Evolutionary conservation across 78 protist genomes (phyloP).

Genomic region (Dictyostelium capitatum): DNA sequence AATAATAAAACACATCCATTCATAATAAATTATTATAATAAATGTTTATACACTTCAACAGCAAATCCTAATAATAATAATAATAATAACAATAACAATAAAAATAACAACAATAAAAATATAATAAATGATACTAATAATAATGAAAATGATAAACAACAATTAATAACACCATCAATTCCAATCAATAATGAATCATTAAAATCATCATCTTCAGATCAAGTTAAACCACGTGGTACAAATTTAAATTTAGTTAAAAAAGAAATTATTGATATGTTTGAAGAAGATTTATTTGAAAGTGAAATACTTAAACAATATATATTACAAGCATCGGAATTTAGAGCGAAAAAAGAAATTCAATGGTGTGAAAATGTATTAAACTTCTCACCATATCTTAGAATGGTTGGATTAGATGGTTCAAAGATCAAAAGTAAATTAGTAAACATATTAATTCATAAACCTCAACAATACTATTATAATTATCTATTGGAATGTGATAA

Average conservation of each 20-base stretch:
- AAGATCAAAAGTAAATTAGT: background rate
- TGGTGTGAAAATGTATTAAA: background rate
- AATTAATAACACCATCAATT: too few species aligned
- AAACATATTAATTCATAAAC: background rate
- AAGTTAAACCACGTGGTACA: too few species aligned
- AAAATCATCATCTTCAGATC: too few species aligned
- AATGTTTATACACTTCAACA: background rate
- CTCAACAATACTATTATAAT: background rate
- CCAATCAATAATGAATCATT: too few species aligned
- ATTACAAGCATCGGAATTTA: background rate
- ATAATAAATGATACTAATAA: background rate
- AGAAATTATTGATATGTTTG: background rate
- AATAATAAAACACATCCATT: background rate
- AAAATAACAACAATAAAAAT: background rate
- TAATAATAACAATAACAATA: background rate
- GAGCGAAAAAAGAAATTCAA: background rate
- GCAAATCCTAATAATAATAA: background rate
- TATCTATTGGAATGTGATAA: background rate
- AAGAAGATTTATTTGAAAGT: constrained; percentile 2
- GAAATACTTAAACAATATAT: background rate
- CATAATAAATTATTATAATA: background rate
- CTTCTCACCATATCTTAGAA: background rate
- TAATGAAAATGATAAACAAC: background rate
- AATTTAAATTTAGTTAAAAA: background rate
- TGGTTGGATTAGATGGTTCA: background rate